Evolutionary conservation across 1,284 basidiomycete genomes (phyloP).

Genomic region (Heterobasidion irregulare): DNA sequence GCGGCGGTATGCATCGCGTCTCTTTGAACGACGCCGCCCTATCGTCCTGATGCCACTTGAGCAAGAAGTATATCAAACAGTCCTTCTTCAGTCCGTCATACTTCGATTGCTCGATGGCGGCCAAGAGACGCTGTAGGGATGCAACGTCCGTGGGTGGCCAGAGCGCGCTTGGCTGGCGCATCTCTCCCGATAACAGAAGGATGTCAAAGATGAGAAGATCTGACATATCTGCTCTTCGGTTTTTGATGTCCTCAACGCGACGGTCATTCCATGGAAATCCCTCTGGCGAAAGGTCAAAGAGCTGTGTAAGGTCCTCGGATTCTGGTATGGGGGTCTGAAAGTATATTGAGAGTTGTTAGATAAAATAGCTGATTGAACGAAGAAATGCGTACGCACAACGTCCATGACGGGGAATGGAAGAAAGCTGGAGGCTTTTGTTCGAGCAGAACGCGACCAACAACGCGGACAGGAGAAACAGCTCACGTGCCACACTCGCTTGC

Average conservation of each 20-base stretch:
- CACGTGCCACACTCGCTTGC: background rate
- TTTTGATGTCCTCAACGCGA: conserved; percentile 43
- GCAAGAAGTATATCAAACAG: conserved; percentile 66
- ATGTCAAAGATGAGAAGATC: conserved; percentile 69
- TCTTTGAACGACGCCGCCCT: conserved; percentile 46
- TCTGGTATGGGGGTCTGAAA: conserved; percentile 7
- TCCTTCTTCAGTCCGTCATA: conserved; percentile 74
- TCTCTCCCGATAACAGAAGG: conserved; percentile 55
- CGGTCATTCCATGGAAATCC: conserved; percentile 44
- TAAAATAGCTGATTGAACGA: no score
- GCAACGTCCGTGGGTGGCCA: conserved; percentile 60
- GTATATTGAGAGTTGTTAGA: no score
- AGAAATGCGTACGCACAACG: background rate
- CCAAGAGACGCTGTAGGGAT: conserved; percentile 44
- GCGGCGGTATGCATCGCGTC: conserved; percentile 57
- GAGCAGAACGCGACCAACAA: background rate
- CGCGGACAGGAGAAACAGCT: background rate
- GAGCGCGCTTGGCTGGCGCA: conserved; percentile 43
- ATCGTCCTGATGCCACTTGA: conserved; percentile 67
- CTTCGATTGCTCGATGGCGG: conserved; percentile 46
- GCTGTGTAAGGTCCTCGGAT: conserved; percentile 18
- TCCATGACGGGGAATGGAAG: background rate
- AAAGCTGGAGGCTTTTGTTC: background rate
- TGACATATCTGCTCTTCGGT: conserved; percentile 49
- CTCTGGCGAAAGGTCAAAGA: conserved; percentile 35